Evolutionary conservation across 768 basidiomycete species (phyloP), one percentile per base, ranked within the genome.

Genomic region (Lentinula raphanica): DNA sequence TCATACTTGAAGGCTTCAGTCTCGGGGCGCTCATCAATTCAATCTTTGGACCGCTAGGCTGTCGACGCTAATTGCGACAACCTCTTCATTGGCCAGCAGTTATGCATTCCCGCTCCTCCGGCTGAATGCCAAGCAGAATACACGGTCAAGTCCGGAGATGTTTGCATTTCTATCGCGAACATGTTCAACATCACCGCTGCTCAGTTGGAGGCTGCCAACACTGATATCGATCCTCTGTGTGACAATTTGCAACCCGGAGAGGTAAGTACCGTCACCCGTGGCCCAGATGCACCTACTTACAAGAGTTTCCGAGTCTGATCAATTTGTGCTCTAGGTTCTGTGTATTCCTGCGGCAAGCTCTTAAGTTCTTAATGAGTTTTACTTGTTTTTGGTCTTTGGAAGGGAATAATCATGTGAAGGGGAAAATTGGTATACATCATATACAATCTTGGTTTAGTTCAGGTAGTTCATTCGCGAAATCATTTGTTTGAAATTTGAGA

Each of bases 171-270:
- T 12, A 53, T 53, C 12, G 51, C 35, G 23, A 39, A 38, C 19
- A 32, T 36, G 36, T 53, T 53, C 51, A 39, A 39, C 21, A 53
- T 53, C 17, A 53, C 51, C 21, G 36, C 51, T 23, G 36, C 51
- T n/a, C 51, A 53, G 25, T 28, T 53, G 21, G 51, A 53, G 36
- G 51, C 51, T 53, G 51, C 51, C 23, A 53, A 53, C 35, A 25
- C 9, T 12, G 51, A 53, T 13, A 53, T 53, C 4, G 36, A 53
- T 23, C 35, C 51, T 25, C 27, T 38, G 35, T 53, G 51, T 32
- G 36, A 39, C 36, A 53, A 53, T 23, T 23, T 53, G 23, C 35
- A 53, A 25, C 19, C 27, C 12, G 51, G 51, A 19, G 51, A 53
- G 51, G 51, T 53, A 27, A 27, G 49, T 4, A 19, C 39, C n/a